Evolutionary conservation across 2,329 filamentous ascomycete genomes (phyloP).

Genomic region (Fusarium solani-melongenae): DNA sequence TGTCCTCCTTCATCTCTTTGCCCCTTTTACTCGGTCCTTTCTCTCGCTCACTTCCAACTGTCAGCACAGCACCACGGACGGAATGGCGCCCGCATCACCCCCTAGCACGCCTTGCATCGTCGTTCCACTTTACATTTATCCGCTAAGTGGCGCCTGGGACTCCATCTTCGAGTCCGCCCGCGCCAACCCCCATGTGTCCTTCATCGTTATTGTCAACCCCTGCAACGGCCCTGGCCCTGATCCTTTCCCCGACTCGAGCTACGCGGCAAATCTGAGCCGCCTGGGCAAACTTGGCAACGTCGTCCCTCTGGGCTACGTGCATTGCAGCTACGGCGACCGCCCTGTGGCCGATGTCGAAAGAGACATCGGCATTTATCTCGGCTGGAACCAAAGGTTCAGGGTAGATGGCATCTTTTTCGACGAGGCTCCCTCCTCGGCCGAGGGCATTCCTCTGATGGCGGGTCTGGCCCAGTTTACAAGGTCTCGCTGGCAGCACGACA

Average conservation of each 20-base stretch:
- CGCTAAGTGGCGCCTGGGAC: conserved; percentile 19
- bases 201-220: conserved; percentile 26
- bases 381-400: conserved; percentile 22
- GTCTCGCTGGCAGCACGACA: conserved; percentile 8
- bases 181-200: conserved; percentile 13
- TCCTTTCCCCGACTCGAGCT: conserved; percentile 21
- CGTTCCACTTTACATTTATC: conserved; percentile 30
- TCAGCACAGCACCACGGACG: not conserved
- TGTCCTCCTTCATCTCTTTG: not conserved
- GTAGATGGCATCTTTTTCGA: conserved; percentile 34
- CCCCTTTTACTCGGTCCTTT: not conserved
- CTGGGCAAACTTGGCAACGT: not conserved
- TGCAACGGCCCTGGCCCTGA: conserved; percentile 22
- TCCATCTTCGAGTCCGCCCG: conserved; percentile 19
- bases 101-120: conserved; percentile 11
- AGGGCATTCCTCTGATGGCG: not conserved
- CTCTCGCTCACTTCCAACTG: not conserved
- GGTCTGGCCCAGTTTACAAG: conserved; percentile 19
- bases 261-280: conserved; percentile 7
- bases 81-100: not conserved
- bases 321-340: conserved; percentile 28
- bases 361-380: conserved; percentile 20
- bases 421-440: conserved; percentile 19
- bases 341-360: not conserved
- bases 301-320: conserved; percentile 27